A percentile compares a stretch with the other conserved stretches of the same genome.
phyloP scores from a whole-genome alignment of 2,329 filamentous ascomycete species.

The Lomentospora prolificans region DNA sequence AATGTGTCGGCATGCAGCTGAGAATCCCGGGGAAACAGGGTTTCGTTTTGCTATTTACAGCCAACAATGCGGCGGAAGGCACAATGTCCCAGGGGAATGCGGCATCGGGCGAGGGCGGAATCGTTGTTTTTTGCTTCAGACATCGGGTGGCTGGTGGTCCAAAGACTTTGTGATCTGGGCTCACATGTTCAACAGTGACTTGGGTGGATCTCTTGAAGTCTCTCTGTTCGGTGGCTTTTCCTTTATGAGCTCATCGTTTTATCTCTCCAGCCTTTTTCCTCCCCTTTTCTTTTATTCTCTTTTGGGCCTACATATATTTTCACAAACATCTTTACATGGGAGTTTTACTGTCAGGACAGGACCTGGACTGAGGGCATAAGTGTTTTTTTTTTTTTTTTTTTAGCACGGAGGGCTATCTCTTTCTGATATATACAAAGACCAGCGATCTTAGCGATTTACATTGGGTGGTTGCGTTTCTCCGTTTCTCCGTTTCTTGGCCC shows the following conservation, averaged over 20 bases:
- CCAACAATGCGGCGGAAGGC: not conserved
- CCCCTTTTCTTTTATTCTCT: slow-evolving; percentile 3
- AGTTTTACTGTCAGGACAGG: slow-evolving; percentile 9
- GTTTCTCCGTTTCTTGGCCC: not conserved
- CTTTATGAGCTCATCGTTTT: not conserved
- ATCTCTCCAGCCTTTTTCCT: slow-evolving; percentile 4
- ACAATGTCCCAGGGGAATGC: not conserved
- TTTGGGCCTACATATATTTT: slow-evolving; percentile 6
- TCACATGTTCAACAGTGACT: not conserved
- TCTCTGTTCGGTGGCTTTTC: not conserved
- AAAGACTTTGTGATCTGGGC: not conserved
- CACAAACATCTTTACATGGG: slow-evolving; percentile 8
- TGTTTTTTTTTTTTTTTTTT: slow-evolving; percentile 9
- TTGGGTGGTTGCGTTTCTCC: not conserved
- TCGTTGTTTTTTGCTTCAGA: not conserved
- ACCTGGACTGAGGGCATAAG: slow-evolving; percentile 9
- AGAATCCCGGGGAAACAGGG: not conserved
- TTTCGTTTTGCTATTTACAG: not conserved
- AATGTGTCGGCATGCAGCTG: not conserved
- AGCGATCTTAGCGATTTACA: not conserved
- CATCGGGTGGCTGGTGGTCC: not conserved
- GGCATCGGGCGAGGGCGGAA: not conserved
- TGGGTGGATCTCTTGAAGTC: not conserved
- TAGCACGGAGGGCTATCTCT: slow-evolving; percentile 11
- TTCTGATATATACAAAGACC: slow-evolving; percentile 5